Conservation (phyloP, 495 filamentous ascomycete species). For the Hyaloscypha variabilis region DNA sequence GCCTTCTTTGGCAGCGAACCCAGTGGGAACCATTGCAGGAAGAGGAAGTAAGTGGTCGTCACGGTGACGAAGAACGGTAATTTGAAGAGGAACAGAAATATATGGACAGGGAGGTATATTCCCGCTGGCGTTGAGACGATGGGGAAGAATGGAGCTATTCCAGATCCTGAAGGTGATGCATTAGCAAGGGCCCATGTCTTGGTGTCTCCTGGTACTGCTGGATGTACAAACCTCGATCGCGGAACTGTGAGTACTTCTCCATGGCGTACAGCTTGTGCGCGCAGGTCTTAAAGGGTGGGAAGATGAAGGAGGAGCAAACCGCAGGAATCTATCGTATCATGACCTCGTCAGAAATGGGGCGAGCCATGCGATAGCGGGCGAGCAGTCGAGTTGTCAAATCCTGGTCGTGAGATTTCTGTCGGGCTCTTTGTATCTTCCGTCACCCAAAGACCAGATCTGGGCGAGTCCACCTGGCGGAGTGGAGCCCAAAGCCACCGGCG, state of each 20-base stretch:
- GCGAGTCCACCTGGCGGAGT: neutral
- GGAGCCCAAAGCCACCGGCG: no score
- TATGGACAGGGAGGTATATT: slow-evolving; percentile 61
- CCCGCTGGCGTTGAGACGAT: slow-evolving; percentile 62
- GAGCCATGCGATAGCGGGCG: neutral
- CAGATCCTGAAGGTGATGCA: slow-evolving; percentile 66
- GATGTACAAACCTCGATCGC: slow-evolving; percentile 75
- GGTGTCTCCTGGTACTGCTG: neutral
- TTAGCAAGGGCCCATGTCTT: slow-evolving; percentile 24
- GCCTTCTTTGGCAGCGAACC: slow-evolving; percentile 79
- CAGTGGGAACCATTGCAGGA: slow-evolving; percentile 87
- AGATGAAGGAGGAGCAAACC: neutral
- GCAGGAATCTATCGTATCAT: neutral
- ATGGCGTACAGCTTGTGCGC: slow-evolving; percentile 48
- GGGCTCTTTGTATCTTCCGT: neutral
- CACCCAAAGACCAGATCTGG: neutral
- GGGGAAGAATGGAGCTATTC: slow-evolving; percentile 94
- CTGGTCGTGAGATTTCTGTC: neutral
- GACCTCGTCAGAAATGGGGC: neutral
- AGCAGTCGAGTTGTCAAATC: neutral
- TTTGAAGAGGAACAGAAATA: slow-evolving; percentile 78
- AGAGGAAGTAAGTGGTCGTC: slow-evolving; percentile 69
- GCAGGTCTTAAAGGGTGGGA: neutral
- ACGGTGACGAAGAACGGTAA: slow-evolving; percentile 76
- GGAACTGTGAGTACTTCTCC: slow-evolving; percentile 97